phyloP scores from a whole-genome alignment of 2,329 filamentous ascomycete genomes.

The Aspergillus sclerotialis region DNA sequence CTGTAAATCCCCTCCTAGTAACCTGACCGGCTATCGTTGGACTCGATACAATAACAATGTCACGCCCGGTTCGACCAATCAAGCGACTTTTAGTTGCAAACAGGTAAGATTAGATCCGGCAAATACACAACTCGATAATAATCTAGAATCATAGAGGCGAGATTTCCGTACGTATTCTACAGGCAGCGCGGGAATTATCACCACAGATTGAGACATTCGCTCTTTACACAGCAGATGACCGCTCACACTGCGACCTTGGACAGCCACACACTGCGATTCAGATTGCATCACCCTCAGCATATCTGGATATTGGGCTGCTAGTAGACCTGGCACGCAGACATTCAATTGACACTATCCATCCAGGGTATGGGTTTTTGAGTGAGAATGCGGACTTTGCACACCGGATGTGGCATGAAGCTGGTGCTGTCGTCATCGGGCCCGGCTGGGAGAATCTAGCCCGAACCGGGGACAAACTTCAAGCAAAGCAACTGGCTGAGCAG shows the following conservation, averaged over 20 bases:
- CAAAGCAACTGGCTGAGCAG: slow-evolving; percentile 44
- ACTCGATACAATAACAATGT: slow-evolving; percentile 1
- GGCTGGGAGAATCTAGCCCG: slow-evolving; percentile 50
- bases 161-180: slow-evolving; percentile 56
- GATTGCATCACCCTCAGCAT: slow-evolving; percentile 45
- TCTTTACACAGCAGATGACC: slow-evolving; percentile 50
- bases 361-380: slow-evolving; percentile 58
- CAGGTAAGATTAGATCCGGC: slow-evolving; percentile 36
- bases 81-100: slow-evolving; percentile 49
- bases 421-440: slow-evolving; percentile 47
- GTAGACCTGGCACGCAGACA: slow-evolving; percentile 43
- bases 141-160: slow-evolving; percentile 46
- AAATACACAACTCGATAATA: background rate
- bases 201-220: slow-evolving; percentile 46
- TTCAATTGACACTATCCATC: slow-evolving; percentile 50
- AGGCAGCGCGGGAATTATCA: slow-evolving; percentile 52
- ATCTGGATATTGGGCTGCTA: slow-evolving; percentile 46
- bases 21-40: too few species aligned
- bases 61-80: slow-evolving; percentile 30
- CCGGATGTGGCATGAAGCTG: slow-evolving; percentile 44
- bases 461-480: slow-evolving; percentile 52
- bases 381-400: slow-evolving; percentile 47
- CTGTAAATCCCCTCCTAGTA: too few species aligned
- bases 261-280: slow-evolving; percentile 43
- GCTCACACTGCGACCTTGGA: slow-evolving; percentile 46